Conservation (phyloP, 805 yeast species). For the Spathaspora gorwiae region DNA sequence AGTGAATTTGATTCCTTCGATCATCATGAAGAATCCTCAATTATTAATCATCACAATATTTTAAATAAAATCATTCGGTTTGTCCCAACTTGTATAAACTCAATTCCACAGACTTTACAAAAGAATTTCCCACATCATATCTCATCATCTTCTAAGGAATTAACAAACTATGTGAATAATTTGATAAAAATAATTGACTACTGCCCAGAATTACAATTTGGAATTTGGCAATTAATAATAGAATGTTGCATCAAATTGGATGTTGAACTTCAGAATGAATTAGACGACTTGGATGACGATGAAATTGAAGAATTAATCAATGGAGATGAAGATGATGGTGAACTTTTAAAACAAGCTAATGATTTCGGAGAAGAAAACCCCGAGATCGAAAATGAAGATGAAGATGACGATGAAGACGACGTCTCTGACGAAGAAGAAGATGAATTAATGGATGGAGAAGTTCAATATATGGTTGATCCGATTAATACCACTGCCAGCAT, state of each 20-base stretch:
- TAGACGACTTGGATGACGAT: slow-evolving; percentile 77
- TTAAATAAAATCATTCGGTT: slow-evolving; percentile 59
- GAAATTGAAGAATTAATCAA: slow-evolving; percentile 49
- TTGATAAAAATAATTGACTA: slow-evolving; percentile 57
- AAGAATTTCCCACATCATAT: slow-evolving; percentile 73
- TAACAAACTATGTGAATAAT: slow-evolving; percentile 64
- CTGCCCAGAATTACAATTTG: slow-evolving; percentile 69
- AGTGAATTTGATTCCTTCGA: slow-evolving; percentile 43
- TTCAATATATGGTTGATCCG: slow-evolving; percentile 43
- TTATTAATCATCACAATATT: slow-evolving; percentile 51
- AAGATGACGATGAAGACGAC: slow-evolving; percentile 37
- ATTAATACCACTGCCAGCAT: slow-evolving; percentile 40
- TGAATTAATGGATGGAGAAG: slow-evolving; percentile 29
- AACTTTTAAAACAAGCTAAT: slow-evolving; percentile 21
- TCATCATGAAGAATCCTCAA: slow-evolving; percentile 8
- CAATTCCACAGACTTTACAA: slow-evolving; percentile 55
- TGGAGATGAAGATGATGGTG: slow-evolving; percentile 53
- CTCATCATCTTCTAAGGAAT: slow-evolving; percentile 47
- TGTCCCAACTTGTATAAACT: slow-evolving; percentile 76
- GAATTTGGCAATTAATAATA: slow-evolving; percentile 74
- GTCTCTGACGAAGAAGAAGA: slow-evolving; percentile 37
- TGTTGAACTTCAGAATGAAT: slow-evolving; percentile 84
- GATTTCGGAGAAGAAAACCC: slow-evolving; percentile 51
- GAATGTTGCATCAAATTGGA: slow-evolving; percentile 83
- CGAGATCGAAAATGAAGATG: slow-evolving; percentile 28